Evolutionary conservation across 1,139 yeast species (phyloP), one percentile per base, ranked within the genome.

Genomic region (Kodamaea anthophila): DNA sequence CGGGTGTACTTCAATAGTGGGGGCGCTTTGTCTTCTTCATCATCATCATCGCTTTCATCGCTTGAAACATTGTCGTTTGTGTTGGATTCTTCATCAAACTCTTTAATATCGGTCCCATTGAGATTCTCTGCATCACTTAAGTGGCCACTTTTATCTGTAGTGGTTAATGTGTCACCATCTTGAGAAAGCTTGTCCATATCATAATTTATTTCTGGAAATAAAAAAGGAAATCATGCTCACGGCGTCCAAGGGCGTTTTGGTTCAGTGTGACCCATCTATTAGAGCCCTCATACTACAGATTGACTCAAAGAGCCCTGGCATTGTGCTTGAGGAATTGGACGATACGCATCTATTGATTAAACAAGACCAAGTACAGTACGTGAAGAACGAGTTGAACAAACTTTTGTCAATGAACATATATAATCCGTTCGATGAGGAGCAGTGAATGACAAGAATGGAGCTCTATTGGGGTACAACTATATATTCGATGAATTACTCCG

Each of bases 271-370:
- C 52, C 96, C 98, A 1, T 85, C 96, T 1, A 87, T 91, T 39
- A 70, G 79, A 39, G 96, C 97, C 0, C 64, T 91, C 30, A 83
- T 91, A 4, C 58, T 88, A 20, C 84, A 80, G 47, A 82, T 87
- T 24, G 96, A 87, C 52, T 60, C 84, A 0, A 73, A 72, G 23
- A 60, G 69, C 24, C 77, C 81, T 32, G 94, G 87, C 36, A 79
- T 86, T 4, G 82, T 87, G 5, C 38, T 57, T 26, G 66, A 75
- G 54, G 97, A 88, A 45, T 66, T 91, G 28, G 97, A 91, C 50
- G 96, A 88, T 24, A 83, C 93, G 2, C 96, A 91, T 54, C 56
- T 91, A 16, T 61, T 91, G 36, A 81, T 91, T 18, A 91, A 84
- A 40, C 80, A 80, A 21, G 72, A 73, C 25, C 81, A 79, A 55